Conservation (phyloP, 257 asterid genomes). For the Plectranthus barbatus region DNA sequence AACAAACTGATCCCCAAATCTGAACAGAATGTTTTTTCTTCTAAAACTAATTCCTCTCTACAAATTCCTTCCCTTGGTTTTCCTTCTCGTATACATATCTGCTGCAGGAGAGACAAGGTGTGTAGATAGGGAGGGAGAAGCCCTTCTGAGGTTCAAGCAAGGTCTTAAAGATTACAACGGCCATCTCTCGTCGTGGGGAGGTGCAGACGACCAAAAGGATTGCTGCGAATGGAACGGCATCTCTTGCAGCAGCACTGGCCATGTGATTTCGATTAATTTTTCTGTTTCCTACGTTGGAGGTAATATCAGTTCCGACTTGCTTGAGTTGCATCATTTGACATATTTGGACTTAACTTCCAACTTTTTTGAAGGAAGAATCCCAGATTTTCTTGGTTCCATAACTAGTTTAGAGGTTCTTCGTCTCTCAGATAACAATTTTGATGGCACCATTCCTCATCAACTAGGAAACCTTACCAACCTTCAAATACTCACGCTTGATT, state of each 20-base stretch:
- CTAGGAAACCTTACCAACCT: background rate
- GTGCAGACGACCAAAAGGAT: constrained; percentile 7
- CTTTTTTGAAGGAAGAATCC: background rate
- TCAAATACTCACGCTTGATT: constrained; percentile 1
- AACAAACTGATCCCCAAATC: background rate
- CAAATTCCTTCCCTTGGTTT: background rate
- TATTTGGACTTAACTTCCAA: constrained; percentile 22
- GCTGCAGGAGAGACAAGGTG: constrained; percentile 15
- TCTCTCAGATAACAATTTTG: background rate
- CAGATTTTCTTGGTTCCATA: background rate
- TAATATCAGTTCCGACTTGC: constrained; percentile 18
- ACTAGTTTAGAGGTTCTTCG: background rate
- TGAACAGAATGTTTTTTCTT: background rate
- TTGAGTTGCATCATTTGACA: constrained; percentile 17
- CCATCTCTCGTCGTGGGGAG: constrained; percentile 26
- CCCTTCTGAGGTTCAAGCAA: constrained; percentile 29
- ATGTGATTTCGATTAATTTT: constrained; percentile 21
- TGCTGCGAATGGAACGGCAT: constrained; percentile 40
- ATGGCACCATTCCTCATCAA: background rate
- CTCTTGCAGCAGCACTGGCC: constrained; percentile 19
- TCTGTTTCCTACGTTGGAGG: constrained; percentile 2
- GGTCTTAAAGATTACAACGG: constrained; percentile 11
- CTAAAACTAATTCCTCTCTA: background rate
- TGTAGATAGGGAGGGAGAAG: constrained; percentile 19
- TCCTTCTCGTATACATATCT: background rate